Percentiles rank a stretch among this genome's conserved stretches.
Conservation (phyloP, 1,284 basidiomycete genomes). For the Violaceomyces palustris region DNA sequence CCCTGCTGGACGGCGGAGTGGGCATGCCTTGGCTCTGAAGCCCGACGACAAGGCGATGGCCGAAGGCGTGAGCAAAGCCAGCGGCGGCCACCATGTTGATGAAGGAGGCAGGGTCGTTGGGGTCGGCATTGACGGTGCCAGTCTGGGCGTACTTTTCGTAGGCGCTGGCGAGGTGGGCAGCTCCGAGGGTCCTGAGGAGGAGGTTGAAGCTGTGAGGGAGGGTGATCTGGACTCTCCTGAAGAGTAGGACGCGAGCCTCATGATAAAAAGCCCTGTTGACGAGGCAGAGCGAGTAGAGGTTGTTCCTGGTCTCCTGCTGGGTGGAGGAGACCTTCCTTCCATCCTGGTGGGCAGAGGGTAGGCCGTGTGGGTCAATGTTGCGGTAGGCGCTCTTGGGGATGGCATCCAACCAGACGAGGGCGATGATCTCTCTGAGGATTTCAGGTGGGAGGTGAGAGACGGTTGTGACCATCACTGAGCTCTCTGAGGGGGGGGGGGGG, state of each 20-base stretch:
- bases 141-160: conserved; percentile 37
- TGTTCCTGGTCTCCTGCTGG: conserved; percentile 34
- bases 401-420: conserved; percentile 39
- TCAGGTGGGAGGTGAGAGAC: conserved; percentile 38
- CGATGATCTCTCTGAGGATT: conserved; percentile 38
- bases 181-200: conserved; percentile 39
- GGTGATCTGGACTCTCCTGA: conserved; percentile 47
- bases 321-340: conserved; percentile 40
- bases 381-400: conserved; percentile 44
- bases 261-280: conserved; percentile 43
- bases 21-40: conserved; percentile 7
- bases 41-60: conserved; percentile 30
- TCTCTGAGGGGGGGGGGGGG: no score
- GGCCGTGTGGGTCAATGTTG: conserved; percentile 43
- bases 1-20: conserved; percentile 12
- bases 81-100: conserved; percentile 44
- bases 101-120: conserved; percentile 34
- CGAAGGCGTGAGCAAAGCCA: conserved; percentile 43
- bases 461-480: no score
- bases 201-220: conserved; percentile 47
- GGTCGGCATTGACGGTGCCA: conserved; percentile 31
- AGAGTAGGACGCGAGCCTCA: conserved; percentile 45
- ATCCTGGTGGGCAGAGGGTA: conserved; percentile 44
- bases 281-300: conserved; percentile 47
- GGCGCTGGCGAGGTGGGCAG: conserved; percentile 36